Base-by-base conservation (phyloP, 345 rosid genomes). In the Euphorbia tirucalli region DNA sequence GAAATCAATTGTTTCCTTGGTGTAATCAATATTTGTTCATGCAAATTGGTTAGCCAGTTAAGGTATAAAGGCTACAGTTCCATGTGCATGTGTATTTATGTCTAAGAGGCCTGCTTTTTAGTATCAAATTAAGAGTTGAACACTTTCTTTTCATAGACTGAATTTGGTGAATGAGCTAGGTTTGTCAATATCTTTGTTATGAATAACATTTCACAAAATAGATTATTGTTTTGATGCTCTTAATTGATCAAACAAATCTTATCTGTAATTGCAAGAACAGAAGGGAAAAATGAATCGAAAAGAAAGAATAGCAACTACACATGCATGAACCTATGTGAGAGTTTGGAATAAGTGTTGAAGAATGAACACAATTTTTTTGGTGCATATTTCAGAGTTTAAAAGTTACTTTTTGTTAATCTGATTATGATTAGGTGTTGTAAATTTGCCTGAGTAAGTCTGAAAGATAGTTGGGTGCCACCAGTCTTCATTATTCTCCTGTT, bases 41-140 rank as follows among this genome's bases (percentile, higher is more conserved):
- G 35, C 71, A 68, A 58, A 66, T 58, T 44, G 28, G 43, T 4
- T 67, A 8, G 24, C 41, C 31, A 14, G 27, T 58, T 43, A 67
- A 73, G 58, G 48, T 30, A 32, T 49, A 43, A 22, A 71, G 37
- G 68, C 50, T 49, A 63, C 25, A 37, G 39, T 15, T 55, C 39
- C 25, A 16, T 19, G 11, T 71, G 14, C 14, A 25, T 57, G 4
- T 58, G 39, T 44, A 30, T 59, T 37, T 14, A 0, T 66, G 56
- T 44, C 30, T 21, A 41, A 57, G 49, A 19, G 4, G 24, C n/a
- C 14, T 60, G 21, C 16, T 39, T 44, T 46, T 49, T 16, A 16
- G 13, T 30, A 15, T 44, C 61, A 59, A 27, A 19, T 60, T 46
- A 46, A 7, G 43, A 22, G 21, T 54, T 39, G 54, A 21, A 28